These are phyloP conservation scores for Yamadazyma sp. DNA, from an alignment of 805 yeast species.

Conservation along the genomic window DNA sequence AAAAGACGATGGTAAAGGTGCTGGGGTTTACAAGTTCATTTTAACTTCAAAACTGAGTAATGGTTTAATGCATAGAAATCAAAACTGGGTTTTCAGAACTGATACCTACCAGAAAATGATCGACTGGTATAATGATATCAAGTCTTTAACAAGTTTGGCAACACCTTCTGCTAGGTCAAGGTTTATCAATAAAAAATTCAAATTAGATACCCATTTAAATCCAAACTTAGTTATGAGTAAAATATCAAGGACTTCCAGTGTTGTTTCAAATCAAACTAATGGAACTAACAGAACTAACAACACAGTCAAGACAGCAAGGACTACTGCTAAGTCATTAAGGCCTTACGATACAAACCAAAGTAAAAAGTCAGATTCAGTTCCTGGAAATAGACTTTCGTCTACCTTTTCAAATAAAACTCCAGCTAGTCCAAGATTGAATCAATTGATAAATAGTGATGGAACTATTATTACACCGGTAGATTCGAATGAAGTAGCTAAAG, in stretches of 20 bases:
- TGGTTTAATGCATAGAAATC: constrained; percentile 75
- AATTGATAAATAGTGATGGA: constrained; percentile 45
- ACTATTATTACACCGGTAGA: constrained; percentile 42
- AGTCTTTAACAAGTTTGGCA: constrained; percentile 59
- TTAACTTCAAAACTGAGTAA: constrained; percentile 66
- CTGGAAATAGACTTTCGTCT: constrained; percentile 29
- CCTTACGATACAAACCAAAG: constrained; percentile 9
- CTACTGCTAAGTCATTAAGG: constrained; percentile 7
- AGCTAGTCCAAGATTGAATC: constrained; percentile 33
- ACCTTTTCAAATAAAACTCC: constrained; percentile 34
- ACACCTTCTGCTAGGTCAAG: constrained; percentile 59
- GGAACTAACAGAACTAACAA: background rate
- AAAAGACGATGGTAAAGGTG: constrained; percentile 58
- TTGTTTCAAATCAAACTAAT: constrained; percentile 7
- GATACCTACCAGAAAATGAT: constrained; percentile 77
- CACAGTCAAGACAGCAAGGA: constrained; percentile 5
- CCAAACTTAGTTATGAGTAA: constrained; percentile 12
- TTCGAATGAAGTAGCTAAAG: constrained; percentile 14
- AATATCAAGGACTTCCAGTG: constrained; percentile 12
- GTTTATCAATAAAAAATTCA: constrained; percentile 25
- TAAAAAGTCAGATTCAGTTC: constrained; percentile 2
- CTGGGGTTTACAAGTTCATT: constrained; percentile 70
- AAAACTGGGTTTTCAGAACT: constrained; percentile 94
- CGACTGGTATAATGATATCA: constrained; percentile 80
- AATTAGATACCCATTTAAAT: constrained; percentile 12